Evolutionary conservation across 2,329 filamentous ascomycete species (phyloP).

Genomic region (Tolypocladium tropicale): DNA sequence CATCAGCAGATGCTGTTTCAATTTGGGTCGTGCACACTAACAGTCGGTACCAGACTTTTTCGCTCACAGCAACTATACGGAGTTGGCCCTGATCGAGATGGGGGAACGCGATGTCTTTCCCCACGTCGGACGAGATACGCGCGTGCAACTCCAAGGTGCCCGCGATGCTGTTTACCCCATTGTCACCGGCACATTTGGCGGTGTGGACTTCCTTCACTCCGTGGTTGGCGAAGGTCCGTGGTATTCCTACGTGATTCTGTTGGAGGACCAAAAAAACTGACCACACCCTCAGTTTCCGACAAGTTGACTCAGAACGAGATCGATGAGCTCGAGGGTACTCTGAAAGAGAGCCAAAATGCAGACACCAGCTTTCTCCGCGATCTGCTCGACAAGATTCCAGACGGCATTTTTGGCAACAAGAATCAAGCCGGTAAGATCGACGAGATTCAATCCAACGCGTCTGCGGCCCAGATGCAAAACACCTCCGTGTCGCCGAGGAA

Average conservation of each 20-base stretch:
- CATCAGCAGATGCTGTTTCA: not conserved
- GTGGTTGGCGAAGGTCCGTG: slow-evolving; percentile 57
- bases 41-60: slow-evolving; percentile 54
- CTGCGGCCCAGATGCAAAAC: slow-evolving; percentile 65
- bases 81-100: slow-evolving; percentile 79
- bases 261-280: not conserved
- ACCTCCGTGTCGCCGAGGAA: slow-evolving; percentile 65
- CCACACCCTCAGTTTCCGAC: slow-evolving; percentile 52
- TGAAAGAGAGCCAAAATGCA: slow-evolving; percentile 51
- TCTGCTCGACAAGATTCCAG: slow-evolving; percentile 71
- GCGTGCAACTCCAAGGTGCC: slow-evolving; percentile 58
- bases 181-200: slow-evolving; percentile 87
- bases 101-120: slow-evolving; percentile 76
- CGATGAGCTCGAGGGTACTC: slow-evolving; percentile 75
- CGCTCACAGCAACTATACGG: slow-evolving; percentile 87
- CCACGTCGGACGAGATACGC: slow-evolving; percentile 70
- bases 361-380: slow-evolving; percentile 70
- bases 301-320: slow-evolving; percentile 89
- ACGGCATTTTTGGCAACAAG: slow-evolving; percentile 66
- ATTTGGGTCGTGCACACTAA: not conserved
- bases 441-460: slow-evolving; percentile 68
- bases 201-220: slow-evolving; percentile 87
- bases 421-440: slow-evolving; percentile 67
- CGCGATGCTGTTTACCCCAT: slow-evolving; percentile 63
- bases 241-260: too few species aligned